These are phyloP conservation scores for Cutaneotrichosporon daszewskae DNA, from an alignment of 1,284 basidiomycete species.

Conservation along the genomic window DNA sequence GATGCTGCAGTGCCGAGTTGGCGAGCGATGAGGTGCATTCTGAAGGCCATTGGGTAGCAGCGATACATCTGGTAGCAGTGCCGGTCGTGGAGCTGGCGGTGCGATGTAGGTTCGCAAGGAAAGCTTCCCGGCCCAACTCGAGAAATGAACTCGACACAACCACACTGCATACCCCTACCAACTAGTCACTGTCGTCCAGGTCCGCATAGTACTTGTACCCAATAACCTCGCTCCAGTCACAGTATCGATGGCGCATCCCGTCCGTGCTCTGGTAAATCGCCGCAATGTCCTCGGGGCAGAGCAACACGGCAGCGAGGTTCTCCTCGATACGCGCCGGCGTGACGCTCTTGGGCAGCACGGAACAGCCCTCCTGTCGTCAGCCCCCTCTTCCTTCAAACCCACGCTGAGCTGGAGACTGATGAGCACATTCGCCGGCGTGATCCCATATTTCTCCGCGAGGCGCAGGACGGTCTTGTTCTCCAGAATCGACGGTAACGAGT, in stretches of 20 bases:
- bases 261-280: slow-evolving; percentile 3
- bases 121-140: no score
- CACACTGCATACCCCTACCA: no score
- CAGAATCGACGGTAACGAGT: slow-evolving; percentile 17
- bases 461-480: slow-evolving; percentile 50
- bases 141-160: no score
- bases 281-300: slow-evolving; percentile 7
- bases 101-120: no score
- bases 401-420: slow-evolving; percentile 35
- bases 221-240: slow-evolving; percentile 19
- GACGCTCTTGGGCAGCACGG: slow-evolving; percentile 65
- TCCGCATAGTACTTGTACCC: slow-evolving; percentile 19
- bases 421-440: slow-evolving; percentile 54
- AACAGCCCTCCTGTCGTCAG: slow-evolving; percentile 60
- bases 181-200: slow-evolving; percentile 12
- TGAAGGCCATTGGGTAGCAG: no score
- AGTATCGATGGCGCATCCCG: slow-evolving; percentile 16
- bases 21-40: no score
- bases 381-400: slow-evolving; percentile 52
- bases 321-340: slow-evolving; percentile 43
- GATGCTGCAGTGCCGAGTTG: no score
- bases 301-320: slow-evolving; percentile 14
- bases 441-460: slow-evolving; percentile 58
- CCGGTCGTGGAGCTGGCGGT: no score
- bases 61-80: no score